Evolutionary conservation across 2,329 filamentous ascomycete genomes (phyloP).

Genomic region (Eutypella sp.): DNA sequence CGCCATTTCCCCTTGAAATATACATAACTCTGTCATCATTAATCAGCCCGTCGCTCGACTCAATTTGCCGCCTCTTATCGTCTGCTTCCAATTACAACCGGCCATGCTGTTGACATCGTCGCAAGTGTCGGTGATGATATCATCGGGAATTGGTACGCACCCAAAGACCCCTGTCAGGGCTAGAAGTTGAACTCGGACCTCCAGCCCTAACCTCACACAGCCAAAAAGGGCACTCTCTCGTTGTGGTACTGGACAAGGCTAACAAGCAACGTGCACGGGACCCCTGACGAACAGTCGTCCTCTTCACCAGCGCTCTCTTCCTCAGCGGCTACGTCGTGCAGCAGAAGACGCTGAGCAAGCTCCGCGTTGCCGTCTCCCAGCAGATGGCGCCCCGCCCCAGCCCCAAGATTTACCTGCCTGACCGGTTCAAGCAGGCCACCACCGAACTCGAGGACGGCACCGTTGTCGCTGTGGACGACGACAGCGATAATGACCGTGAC

Average conservation of each 20-base stretch:
- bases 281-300: constrained; percentile 47
- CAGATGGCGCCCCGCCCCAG: constrained; percentile 36
- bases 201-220: constrained; percentile 3
- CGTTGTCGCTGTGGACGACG: constrained; percentile 34
- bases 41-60: too few species aligned
- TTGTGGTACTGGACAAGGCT: background rate
- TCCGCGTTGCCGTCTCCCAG: constrained; percentile 67
- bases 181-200: too few species aligned
- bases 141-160: constrained; percentile 54
- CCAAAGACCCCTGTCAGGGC: constrained; percentile 12
- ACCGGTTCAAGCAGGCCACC: constrained; percentile 42
- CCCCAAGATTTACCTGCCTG: constrained; percentile 46
- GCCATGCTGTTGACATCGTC: constrained; percentile 59
- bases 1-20: too few species aligned
- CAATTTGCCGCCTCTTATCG: background rate
- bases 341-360: constrained; percentile 73
- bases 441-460: constrained; percentile 44
- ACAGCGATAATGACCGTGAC: constrained; percentile 16
- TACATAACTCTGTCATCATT: too few species aligned
- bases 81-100: constrained; percentile 13
- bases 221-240: background rate
- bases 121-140: constrained; percentile 65
- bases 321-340: constrained; percentile 83
- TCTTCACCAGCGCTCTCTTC: constrained; percentile 80
- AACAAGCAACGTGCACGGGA: too few species aligned